Percentiles rank a stretch among this genome's conserved stretches.
Conservation (phyloP, 2,329 filamentous ascomycete genomes). For the Penicillium sp. region DNA sequence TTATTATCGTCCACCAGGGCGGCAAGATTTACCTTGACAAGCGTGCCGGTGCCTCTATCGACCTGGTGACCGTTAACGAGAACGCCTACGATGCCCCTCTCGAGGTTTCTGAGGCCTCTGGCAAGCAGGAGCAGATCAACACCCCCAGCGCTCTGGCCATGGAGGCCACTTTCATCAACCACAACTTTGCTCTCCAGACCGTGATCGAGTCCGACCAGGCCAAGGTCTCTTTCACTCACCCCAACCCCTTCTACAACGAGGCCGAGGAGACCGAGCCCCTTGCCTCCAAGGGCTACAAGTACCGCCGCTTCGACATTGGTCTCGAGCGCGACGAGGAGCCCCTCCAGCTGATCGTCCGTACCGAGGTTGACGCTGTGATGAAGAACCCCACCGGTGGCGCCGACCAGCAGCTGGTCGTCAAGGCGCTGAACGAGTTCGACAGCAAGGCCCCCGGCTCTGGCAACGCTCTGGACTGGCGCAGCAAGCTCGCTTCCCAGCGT, state of each 20-base stretch:
- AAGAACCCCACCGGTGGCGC: conserved; percentile 93
- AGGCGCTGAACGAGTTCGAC: conserved; percentile 98
- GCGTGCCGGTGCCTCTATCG: conserved; percentile 89
- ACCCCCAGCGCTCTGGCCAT: conserved; percentile 89
- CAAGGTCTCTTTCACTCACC: conserved; percentile 82
- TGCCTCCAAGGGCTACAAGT: conserved; percentile 97
- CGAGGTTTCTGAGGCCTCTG: conserved; percentile 72
- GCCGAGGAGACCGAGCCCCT: conserved; percentile 90
- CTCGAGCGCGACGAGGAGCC: conserved; percentile 90
- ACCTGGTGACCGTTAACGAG: conserved; percentile 99
- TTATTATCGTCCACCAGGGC: conserved; percentile 88
- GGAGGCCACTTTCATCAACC: conserved; percentile 99
- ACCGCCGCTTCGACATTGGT: conserved; percentile 93
- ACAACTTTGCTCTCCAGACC: conserved; percentile 97
- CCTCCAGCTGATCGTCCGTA: conserved; percentile 88
- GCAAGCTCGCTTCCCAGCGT: conserved; percentile 89
- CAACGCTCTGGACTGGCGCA: conserved; percentile 94
- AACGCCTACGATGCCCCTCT: conserved; percentile 94
- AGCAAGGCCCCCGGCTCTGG: conserved; percentile 95
- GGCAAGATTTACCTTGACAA: conserved; percentile 99
- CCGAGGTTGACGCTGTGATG: conserved; percentile 91
- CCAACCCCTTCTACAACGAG: conserved; percentile 97
- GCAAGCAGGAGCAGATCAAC: conserved; percentile 90
- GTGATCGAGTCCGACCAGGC: conserved; percentile 77
- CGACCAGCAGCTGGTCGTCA: conserved; percentile 87